Base-by-base conservation (phyloP, 2,329 filamentous ascomycete species). In the Calonectria hongkongensis region DNA sequence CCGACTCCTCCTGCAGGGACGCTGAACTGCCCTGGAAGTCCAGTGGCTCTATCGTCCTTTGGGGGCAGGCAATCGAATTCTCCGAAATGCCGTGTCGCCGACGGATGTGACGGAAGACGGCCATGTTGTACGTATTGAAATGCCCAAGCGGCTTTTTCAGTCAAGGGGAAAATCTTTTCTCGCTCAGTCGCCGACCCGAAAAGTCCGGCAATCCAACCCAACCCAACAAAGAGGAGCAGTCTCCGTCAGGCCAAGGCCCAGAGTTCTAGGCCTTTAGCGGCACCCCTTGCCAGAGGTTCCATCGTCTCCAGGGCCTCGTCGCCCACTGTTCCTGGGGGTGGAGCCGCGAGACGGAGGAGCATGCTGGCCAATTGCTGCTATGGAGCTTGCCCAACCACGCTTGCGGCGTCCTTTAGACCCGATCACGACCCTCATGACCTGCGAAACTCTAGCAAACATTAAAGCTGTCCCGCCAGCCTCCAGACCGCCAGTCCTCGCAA, bases 261-360 rank as follows among this genome's bases (percentile, higher is more conserved):
- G 66, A 51, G 69, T 66, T 79, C 76, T 74, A 78, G 77, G 73
- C 69, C 54, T 13, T 36, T 50, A 71, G 67, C 66, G 71, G 68
- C 75, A 47, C 70, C 36, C 66, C 73, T 75, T 78, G 71, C 66
- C 74, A 74, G 68, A 74, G 66, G 68, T 67, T 63, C 36, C 41
- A 21, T 65, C 56, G 62, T 54, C 62, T 70, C 36, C 41, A 21
- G 62, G 56, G 62, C 48, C 62, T 72, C 6, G 2, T 58, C 30
- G 36, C 33, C 71, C 54, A 43, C 60, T 50, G 66, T 65, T 68
- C 50, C 71, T 66, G 66, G 72, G 73, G 70, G 74, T 68, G 66
- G 70, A 60, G 21, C 56, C 65, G 39, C 48, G 27, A 48, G 48
- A 27, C n/a, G 45, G 51, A 73, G 63, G n/a, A 39, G 41, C 36